These are phyloP conservation scores for Rhodosporidiobolus odoratus DNA, from an alignment of 768 basidiomycete genomes.

Conservation along the genomic window DNA sequence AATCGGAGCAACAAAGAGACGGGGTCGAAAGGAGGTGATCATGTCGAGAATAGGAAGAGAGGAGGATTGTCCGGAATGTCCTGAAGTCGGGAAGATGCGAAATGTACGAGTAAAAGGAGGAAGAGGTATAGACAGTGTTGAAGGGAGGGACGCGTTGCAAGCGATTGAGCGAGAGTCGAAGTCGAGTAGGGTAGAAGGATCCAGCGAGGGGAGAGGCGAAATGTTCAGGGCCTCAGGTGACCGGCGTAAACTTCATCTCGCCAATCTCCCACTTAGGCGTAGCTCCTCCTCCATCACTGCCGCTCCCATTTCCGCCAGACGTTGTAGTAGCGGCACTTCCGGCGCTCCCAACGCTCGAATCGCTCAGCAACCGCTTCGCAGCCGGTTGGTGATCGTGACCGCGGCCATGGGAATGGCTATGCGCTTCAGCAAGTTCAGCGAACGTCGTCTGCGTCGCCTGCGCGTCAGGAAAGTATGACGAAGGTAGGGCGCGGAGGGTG, in stretches of 20 bases:
- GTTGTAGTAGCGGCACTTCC: not conserved
- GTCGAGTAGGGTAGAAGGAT: not conserved
- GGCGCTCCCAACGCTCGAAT: no score
- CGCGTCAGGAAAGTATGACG: not conserved
- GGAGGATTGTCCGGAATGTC: not conserved
- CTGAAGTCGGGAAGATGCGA: not conserved
- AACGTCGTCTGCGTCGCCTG: no score
- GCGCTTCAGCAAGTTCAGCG: no score
- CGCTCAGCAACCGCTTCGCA: not conserved
- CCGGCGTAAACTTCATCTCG: conserved; percentile 14
- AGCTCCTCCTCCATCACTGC: not conserved
- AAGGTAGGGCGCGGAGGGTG: no score
- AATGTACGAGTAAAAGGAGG: not conserved
- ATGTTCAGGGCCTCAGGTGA: not conserved
- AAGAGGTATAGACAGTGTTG: not conserved
- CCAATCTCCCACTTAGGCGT: conserved; percentile 21
- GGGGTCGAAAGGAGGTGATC: no score
- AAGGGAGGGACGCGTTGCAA: not conserved
- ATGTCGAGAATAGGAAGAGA: not conserved
- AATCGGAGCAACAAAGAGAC: no score
- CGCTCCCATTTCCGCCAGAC: not conserved
- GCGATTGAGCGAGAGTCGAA: not conserved
- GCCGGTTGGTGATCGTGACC: no score
- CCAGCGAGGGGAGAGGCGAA: not conserved
- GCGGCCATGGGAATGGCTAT: no score